Percentiles rank a stretch among this genome's conserved stretches.
Conservation (phyloP, 164 flowering plant species). For the Tetracentron sinense region DNA sequence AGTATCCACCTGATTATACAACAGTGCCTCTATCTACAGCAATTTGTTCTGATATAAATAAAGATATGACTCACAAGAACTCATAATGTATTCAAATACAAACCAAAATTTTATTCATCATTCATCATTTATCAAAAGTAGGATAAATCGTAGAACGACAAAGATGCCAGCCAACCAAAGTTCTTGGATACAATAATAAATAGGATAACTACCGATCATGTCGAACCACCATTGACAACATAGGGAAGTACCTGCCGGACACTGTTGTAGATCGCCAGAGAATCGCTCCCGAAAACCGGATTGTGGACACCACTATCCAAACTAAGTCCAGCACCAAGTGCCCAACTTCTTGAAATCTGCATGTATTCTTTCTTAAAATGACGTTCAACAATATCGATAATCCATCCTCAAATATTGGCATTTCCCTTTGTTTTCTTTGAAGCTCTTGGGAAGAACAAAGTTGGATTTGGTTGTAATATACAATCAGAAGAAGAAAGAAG, state of each 20-base stretch:
- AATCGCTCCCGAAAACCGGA: constrained; percentile 23
- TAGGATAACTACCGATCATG: constrained; percentile 20
- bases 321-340: constrained; percentile 19
- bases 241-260: constrained; percentile 18
- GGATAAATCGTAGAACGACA: too few species aligned
- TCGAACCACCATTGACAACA: constrained; percentile 21
- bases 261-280: constrained; percentile 1
- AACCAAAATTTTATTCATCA: too few species aligned
- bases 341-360: constrained; percentile 23
- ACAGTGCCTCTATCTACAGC: too few species aligned
- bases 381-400: constrained; percentile 24
- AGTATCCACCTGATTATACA: too few species aligned
- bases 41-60: too few species aligned
- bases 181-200: too few species aligned
- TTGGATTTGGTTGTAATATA: too few species aligned
- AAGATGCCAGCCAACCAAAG: too few species aligned
- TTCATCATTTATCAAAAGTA: too few species aligned
- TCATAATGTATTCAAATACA: too few species aligned
- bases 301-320: constrained; percentile 18
- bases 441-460: background rate
- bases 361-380: constrained; percentile 30
- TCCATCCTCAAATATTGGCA: constrained; percentile 24
- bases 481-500: too few species aligned
- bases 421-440: constrained; percentile 1
- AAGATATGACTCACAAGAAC: too few species aligned